Evolutionary conservation across 2,329 filamentous ascomycete species (phyloP).

Genomic region (Colletotrichum siamense): DNA sequence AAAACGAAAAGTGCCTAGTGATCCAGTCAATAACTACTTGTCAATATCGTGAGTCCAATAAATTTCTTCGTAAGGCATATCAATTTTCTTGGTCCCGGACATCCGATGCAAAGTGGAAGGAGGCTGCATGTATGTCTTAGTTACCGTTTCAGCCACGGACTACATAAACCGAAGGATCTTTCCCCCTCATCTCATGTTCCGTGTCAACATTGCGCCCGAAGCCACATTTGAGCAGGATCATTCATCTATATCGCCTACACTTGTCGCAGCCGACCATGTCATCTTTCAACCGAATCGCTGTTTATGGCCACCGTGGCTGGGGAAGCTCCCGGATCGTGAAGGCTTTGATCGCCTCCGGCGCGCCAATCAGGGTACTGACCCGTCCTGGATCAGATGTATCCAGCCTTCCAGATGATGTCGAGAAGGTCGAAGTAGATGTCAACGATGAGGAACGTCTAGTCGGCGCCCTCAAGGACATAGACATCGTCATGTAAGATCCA

Average conservation of each 20-base stretch:
- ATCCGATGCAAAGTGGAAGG: not conserved
- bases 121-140: not conserved
- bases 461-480: not conserved
- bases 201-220: not conserved
- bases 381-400: constrained; percentile 30
- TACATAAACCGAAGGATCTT: not conserved
- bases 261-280: not conserved
- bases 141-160: not conserved
- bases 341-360: constrained; percentile 28
- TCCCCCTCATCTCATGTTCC: not conserved
- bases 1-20: not conserved
- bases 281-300: constrained; percentile 26
- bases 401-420: constrained; percentile 10
- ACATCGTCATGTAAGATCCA: constrained; percentile 7
- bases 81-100: not conserved
- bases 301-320: constrained; percentile 33
- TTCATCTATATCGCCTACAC: not conserved
- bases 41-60: not conserved
- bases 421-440: constrained; percentile 1
- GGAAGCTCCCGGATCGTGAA: constrained; percentile 28
- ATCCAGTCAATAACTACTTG: not conserved
- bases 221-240: not conserved
- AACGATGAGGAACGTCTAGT: not conserved
- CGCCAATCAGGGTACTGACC: constrained; percentile 29
- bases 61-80: not conserved